Base-by-base conservation (phyloP, 2,329 filamentous ascomycete species). In the Bimuria novae-zelandiae region DNA sequence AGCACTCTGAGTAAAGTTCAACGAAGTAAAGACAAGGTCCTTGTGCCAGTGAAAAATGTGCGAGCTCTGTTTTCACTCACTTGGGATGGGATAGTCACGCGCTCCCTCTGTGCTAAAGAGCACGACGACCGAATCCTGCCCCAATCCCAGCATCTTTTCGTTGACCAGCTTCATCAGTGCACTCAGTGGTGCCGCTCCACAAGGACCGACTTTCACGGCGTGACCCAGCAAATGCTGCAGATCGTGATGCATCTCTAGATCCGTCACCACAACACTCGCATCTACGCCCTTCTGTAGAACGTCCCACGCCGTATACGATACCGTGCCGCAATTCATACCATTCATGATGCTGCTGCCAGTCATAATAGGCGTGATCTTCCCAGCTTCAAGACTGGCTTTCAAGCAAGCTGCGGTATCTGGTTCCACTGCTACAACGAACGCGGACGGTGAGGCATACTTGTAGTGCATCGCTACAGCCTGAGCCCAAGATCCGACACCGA, bases 401-500 rank as follows among this genome's bases (percentile, higher is more conserved):
- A 89, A 69, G 56, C 83, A 86, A 0, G 84, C 80, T 25, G 82
- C 89, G 0, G 82, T 84, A 16, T 86, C 84, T 0, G 89, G 85
- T 68, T 93, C 90, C 0, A 91, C 89, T 0, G 85, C 77, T 2
- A 91, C 63, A n/a, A 91, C 80, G 1, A 63, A 68, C 2, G 76
- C 70, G 1, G 64, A 27, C 14, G 52, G 46, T 7, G 39, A 14
- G 8, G 62, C 59, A 10, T 77, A 71, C 61, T 88, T 90, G 76
- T 80, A 91, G 65, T 89, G 84, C 27, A 78, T 75, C 0, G 82
- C 80, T 0, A 89, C 88, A 0, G 89, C 83, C 58, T 92, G 86
- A 0, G 86, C 87, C 52, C 90, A 81, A 4, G 85, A 89, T 0
- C 90, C 89, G 0, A 89, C 89, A 0, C 90, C 89, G 1, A 89